phyloP scores from a whole-genome alignment of 495 filamentous ascomycete species.

The Penicillium roqueforti region DNA sequence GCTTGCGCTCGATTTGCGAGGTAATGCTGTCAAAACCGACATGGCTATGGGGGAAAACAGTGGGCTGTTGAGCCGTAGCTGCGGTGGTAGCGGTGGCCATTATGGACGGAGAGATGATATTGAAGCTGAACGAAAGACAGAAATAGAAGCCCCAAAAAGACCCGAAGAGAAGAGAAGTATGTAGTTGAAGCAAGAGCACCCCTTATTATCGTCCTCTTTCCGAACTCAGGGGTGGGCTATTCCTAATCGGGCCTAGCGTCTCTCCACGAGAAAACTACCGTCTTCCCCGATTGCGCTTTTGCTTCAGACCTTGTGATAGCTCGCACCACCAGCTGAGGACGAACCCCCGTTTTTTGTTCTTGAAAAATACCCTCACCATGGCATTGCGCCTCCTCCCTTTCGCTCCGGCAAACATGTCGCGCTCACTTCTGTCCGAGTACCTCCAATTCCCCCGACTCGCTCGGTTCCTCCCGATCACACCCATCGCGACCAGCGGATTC shows the following conservation, averaged over 20 bases:
- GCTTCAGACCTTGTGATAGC: constrained; percentile 11
- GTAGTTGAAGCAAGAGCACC: constrained; percentile 17
- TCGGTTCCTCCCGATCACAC: constrained; percentile 11
- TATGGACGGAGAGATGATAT: constrained; percentile 16
- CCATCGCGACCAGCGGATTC: constrained; percentile 15
- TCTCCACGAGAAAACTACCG: constrained; percentile 25
- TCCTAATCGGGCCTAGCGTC: constrained; percentile 31
- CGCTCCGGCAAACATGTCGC: constrained; percentile 8
- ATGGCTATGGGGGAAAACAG: constrained; percentile 90
- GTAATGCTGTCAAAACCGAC: constrained; percentile 99
- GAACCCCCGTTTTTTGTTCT: background rate
- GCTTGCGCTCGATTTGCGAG: constrained; percentile 96
- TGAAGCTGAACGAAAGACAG: constrained; percentile 17
- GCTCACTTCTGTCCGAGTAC: constrained; percentile 3
- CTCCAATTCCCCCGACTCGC: constrained; percentile 14
- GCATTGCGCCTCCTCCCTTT: constrained; percentile 22
- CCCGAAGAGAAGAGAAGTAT: constrained; percentile 10
- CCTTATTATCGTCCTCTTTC: constrained; percentile 38
- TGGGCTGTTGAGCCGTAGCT: constrained; percentile 44
- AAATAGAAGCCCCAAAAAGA: constrained; percentile 17
- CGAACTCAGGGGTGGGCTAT: constrained; percentile 41
- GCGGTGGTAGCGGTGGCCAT: constrained; percentile 53
- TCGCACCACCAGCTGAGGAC: background rate
- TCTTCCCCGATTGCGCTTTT: constrained; percentile 9
- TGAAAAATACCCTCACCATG: constrained; percentile 12